These are phyloP conservation scores for Acacia concinna DNA, from an alignment of 331 rosid genomes.

Conservation along the genomic window DNA sequence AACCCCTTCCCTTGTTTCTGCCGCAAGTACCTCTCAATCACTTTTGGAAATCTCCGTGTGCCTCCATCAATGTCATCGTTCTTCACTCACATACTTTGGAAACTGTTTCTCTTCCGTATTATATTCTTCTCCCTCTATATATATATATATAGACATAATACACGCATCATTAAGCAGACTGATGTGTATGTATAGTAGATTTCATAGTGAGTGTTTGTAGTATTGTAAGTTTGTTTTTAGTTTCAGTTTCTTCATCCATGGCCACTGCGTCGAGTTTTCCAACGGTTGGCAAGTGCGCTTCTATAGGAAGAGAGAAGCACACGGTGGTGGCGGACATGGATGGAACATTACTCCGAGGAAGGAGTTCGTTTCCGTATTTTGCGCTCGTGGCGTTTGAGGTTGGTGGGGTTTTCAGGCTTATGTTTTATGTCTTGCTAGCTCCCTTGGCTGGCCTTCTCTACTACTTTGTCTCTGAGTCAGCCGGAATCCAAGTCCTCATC, in stretches of 20 bases:
- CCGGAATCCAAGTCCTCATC: constrained; percentile 66
- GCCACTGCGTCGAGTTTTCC: constrained; percentile 37
- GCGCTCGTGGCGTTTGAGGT: constrained; percentile 71
- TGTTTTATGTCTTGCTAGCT: constrained; percentile 49
- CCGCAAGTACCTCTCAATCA: constrained; percentile 23
- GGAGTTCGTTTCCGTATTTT: constrained; percentile 82
- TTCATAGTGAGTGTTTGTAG: not conserved
- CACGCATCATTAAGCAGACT: not conserved
- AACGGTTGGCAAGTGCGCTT: constrained; percentile 43
- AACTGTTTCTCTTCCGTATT: not conserved
- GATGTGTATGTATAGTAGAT: not conserved
- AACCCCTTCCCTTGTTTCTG: constrained; percentile 11
- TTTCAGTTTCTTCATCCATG: not conserved
- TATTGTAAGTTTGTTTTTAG: not conserved
- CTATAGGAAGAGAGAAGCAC: constrained; percentile 57
- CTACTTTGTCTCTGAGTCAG: constrained; percentile 66
- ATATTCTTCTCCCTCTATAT: not conserved
- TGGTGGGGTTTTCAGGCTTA: constrained; percentile 68
- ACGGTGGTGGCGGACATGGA: constrained; percentile 77
- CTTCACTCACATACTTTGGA: not conserved
- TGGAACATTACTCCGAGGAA: constrained; percentile 67
- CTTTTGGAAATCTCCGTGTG: constrained; percentile 33
- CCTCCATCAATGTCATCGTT: constrained; percentile 30
- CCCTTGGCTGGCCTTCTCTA: constrained; percentile 69
- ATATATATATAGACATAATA: not conserved